Conservation (phyloP, 106 monocot genomes). For the Dendrobium officinale region DNA sequence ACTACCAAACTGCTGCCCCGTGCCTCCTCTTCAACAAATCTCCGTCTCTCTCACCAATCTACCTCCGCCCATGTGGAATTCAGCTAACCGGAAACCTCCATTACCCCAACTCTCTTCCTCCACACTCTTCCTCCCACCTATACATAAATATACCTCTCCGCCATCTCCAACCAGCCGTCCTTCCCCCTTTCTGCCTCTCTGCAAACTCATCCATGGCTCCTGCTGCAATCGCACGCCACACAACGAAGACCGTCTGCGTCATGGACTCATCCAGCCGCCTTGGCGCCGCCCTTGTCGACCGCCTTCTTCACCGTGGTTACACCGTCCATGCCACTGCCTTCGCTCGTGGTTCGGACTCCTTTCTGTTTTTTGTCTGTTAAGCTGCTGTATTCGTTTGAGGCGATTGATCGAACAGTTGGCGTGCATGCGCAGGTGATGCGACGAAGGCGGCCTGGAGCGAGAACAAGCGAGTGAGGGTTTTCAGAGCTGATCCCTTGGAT, state of each 20-base stretch:
- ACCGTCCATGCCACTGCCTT: constrained; percentile 72
- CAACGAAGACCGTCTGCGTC: constrained; percentile 61
- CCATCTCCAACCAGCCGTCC: neutral
- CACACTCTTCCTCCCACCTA: neutral
- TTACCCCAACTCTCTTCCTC: constrained; percentile 20
- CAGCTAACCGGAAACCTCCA: constrained; percentile 33
- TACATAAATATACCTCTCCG: neutral
- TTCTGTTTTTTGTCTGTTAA: neutral
- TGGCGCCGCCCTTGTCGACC: constrained; percentile 52
- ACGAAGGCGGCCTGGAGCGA: constrained; percentile 19
- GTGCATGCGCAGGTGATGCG: constrained; percentile 4
- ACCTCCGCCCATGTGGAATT: constrained; percentile 12
- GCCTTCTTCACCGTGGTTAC: constrained; percentile 67
- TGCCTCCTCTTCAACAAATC: neutral
- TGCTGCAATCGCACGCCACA: constrained; percentile 13
- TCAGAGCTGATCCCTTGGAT: constrained; percentile 70
- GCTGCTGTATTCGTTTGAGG: neutral
- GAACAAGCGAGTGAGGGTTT: constrained; percentile 41
- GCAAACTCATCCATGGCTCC: constrained; percentile 11
- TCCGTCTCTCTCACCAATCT: neutral
- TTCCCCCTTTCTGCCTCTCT: neutral
- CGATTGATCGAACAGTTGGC: neutral
- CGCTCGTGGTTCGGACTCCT: constrained; percentile 15
- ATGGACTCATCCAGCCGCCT: constrained; percentile 65
- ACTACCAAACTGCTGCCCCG: neutral